Base-by-base conservation (phyloP, 257 asterid species). In the Scutellaria minor region DNA sequence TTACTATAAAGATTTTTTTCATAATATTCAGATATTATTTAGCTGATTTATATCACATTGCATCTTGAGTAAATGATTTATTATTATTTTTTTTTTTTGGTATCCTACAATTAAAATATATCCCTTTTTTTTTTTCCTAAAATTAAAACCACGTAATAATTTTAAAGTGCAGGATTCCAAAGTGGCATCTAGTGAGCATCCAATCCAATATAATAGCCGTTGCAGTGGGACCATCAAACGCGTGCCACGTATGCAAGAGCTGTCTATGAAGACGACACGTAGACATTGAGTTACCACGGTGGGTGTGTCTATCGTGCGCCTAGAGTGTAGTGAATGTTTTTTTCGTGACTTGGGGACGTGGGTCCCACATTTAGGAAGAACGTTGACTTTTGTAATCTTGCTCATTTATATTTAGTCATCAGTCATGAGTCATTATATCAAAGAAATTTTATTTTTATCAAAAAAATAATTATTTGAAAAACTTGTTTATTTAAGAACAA, bases 221-320 rank as follows among this genome's bases (percentile, higher is more conserved):
- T 69, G 39, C 55, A 41, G 35, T 0, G 1, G 3, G 57, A 0
- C 67, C 72, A 55, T 11, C 5, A 1, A 37, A 9, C 0, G 0
- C 4, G 2, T 9, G 58, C 73, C 74, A 67, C 75, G 75, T 75
- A 40, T 58, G 5, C 9, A n/a, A n/a, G 2, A 11, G 15, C 40
- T 3, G 24, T 14, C 20, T 3, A 48, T 0, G 39, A 13, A 67
- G 22, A 15, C 6, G 47, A 59, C 54, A 50, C 75, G 73, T 66
- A 42, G 53, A 51, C 64, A 15, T 37, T 37, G 37, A 6, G 22
- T 12, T 50, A 27, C 15, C 51, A 31, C 7, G 55, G 14, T 11
- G 45, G 47, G 48, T 58, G 59, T 12, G 59, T 46, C 3, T 71
- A 45, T 58, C 67, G 40, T 45, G 67, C 75, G 47, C 67, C 75